Conservation (phyloP, 208 protist species). For the Strigomonas galati region DNA sequence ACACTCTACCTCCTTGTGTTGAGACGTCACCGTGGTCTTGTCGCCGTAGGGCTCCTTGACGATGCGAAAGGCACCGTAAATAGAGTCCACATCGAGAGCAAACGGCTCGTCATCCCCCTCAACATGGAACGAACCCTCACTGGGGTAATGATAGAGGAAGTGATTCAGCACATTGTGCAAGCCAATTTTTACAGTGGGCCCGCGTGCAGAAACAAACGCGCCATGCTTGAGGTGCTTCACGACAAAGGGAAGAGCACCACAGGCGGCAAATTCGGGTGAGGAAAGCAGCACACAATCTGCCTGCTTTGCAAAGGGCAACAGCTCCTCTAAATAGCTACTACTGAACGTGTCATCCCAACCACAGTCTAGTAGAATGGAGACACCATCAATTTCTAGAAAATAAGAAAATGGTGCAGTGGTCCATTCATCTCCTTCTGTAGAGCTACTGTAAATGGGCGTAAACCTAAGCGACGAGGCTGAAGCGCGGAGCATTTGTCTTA, state of each 20-base stretch:
- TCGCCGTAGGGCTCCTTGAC: constrained; percentile 74
- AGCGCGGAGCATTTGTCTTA: constrained; percentile 33
- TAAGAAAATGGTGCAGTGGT: constrained; percentile 56
- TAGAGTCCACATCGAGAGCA: constrained; percentile 71
- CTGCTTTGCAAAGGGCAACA: constrained; percentile 42
- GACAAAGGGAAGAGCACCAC: constrained; percentile 84
- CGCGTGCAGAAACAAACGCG: constrained; percentile 56
- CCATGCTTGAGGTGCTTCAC: constrained; percentile 60
- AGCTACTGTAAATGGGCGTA: constrained; percentile 28
- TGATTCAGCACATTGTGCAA: constrained; percentile 73
- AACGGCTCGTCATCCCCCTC: constrained; percentile 25
- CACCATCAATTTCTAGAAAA: constrained; percentile 81
- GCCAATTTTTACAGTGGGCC: constrained; percentile 72
- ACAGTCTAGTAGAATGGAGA: constrained; percentile 83
- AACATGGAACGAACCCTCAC: constrained; percentile 40
- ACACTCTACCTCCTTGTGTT: constrained; percentile 61
- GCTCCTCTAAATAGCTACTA: constrained; percentile 37
- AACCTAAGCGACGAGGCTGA: constrained; percentile 45
- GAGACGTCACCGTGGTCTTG: constrained; percentile 43
- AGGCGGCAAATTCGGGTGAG: constrained; percentile 65
- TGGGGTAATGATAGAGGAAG: constrained; percentile 80
- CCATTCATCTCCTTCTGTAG: constrained; percentile 8
- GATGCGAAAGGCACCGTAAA: constrained; percentile 84
- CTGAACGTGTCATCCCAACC: constrained; percentile 77
- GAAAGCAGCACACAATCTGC: constrained; percentile 82